Conservation (phyloP, 768 basidiomycete species). For the Xerocomus potaroensis region DNA sequence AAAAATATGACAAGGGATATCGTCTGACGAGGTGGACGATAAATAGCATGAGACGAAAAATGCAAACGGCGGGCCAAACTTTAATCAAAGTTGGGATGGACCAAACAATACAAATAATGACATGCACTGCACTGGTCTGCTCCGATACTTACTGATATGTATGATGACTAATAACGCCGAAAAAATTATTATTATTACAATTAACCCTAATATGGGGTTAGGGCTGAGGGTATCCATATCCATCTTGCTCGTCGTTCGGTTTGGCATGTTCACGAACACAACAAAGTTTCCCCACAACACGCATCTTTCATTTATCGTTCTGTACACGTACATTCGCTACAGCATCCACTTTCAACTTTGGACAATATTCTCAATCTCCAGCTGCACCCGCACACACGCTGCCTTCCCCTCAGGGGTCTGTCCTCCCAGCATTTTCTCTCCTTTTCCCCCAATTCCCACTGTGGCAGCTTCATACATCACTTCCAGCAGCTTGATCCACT, state of each 20-base stretch:
- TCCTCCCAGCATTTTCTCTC: conserved; percentile 50
- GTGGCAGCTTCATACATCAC: conserved; percentile 64
- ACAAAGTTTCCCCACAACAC: conserved; percentile 28
- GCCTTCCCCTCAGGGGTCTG: conserved; percentile 56
- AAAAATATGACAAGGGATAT: conserved; percentile 42
- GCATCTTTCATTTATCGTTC: conserved; percentile 27
- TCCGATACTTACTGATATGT: too few species aligned
- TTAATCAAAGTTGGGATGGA: conserved; percentile 24
- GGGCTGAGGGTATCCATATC: conserved; percentile 30
- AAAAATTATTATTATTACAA: background rate
- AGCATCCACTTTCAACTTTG: conserved; percentile 19
- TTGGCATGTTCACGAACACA: too few species aligned
- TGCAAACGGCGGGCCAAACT: conserved; percentile 29
- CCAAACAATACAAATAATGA: conserved; percentile 28
- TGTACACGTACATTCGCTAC: too few species aligned
- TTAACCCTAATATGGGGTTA: conserved; percentile 24
- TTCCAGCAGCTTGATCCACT: conserved; percentile 71
- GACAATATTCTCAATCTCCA: conserved; percentile 65
- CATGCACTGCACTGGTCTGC: too few species aligned
- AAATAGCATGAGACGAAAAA: conserved; percentile 44
- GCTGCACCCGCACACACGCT: conserved; percentile 57
- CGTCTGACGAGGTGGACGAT: conserved; percentile 42
- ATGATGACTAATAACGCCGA: background rate
- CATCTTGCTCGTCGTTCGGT: too few species aligned
- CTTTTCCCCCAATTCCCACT: conserved; percentile 39